phyloP scores from a whole-genome alignment of 768 basidiomycete species.

The Mycena kentingensis region DNA sequence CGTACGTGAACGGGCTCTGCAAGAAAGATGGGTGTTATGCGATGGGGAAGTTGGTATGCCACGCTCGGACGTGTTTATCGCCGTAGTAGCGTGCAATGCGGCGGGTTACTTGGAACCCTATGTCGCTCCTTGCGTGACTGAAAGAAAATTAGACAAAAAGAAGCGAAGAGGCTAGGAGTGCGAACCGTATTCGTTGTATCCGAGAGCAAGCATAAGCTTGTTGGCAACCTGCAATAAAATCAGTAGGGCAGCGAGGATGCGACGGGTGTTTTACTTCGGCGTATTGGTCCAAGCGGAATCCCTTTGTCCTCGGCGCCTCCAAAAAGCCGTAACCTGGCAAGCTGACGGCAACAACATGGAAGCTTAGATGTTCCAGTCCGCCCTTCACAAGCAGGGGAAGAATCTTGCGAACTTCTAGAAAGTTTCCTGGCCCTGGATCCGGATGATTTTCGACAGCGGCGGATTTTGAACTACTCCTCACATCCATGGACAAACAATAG shows the following conservation, averaged over 20 bases:
- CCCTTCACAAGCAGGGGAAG: constrained; percentile 51
- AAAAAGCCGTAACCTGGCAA: constrained; percentile 68
- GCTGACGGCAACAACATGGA: constrained; percentile 63
- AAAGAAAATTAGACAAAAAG: background rate
- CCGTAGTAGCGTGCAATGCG: constrained; percentile 35
- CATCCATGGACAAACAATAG: constrained; percentile 66
- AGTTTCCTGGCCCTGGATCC: constrained; percentile 61
- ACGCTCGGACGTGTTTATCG: constrained; percentile 41
- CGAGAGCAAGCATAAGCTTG: constrained; percentile 40
- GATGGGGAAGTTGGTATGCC: constrained; percentile 40
- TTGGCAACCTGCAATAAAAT: constrained; percentile 24
- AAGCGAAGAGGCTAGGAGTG: background rate
- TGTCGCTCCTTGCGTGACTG: constrained; percentile 46
- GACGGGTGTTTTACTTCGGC: constrained; percentile 38
- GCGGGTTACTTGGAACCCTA: constrained; percentile 41
- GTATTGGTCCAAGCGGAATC: constrained; percentile 52
- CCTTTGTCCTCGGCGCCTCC: constrained; percentile 52
- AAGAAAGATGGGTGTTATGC: constrained; percentile 11
- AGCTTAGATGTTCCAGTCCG: constrained; percentile 50
- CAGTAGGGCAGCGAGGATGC: background rate
- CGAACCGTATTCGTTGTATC: constrained; percentile 39
- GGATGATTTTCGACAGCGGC: background rate
- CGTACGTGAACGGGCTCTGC: constrained; percentile 9
- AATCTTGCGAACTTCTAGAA: constrained; percentile 58
- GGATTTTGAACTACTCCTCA: constrained; percentile 16